These are phyloP conservation scores for Drechslera avenae DNA, from an alignment of 2,329 filamentous ascomycete species.

Conservation along the genomic window DNA sequence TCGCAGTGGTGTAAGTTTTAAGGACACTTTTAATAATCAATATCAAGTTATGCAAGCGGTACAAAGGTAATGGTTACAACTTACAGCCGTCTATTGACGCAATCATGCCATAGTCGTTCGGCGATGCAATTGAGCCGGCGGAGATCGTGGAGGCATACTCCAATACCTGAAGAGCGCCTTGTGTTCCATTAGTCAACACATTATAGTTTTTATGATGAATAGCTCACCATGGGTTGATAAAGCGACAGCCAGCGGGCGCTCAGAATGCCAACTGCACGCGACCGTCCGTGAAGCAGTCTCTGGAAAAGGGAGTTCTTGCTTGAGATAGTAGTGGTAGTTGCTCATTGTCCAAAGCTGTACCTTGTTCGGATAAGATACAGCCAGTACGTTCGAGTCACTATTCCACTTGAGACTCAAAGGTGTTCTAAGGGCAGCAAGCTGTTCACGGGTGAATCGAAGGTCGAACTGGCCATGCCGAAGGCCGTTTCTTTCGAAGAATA, in stretches of 20 bases:
- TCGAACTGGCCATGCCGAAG: conserved; percentile 92
- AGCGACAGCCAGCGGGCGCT: conserved; percentile 74
- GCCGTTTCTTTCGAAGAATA: conserved; percentile 98
- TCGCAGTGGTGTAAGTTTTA: conserved; percentile 86
- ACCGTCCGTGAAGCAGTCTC: conserved; percentile 21
- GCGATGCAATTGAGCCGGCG: conserved; percentile 71
- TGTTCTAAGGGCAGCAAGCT: conserved; percentile 59
- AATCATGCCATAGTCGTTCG: conserved; percentile 77
- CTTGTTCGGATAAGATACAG: conserved; percentile 73
- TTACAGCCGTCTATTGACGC: conserved; percentile 81
- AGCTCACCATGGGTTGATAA: conserved; percentile 50
- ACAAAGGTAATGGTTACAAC: conserved; percentile 31
- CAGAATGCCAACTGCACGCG: conserved; percentile 73
- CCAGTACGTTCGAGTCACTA: conserved; percentile 85
- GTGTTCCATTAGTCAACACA: not conserved
- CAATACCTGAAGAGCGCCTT: conserved; percentile 60
- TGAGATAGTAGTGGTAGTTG: conserved; percentile 98
- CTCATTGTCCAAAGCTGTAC: conserved; percentile 96
- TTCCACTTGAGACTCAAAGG: conserved; percentile 82
- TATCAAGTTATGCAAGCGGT: conserved; percentile 15
- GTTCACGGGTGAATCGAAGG: conserved; percentile 69
- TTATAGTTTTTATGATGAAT: not conserved
- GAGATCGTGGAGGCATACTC: conserved; percentile 70
- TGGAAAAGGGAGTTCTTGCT: conserved; percentile 72
- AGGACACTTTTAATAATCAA: conserved; percentile 48